Percentiles rank a stretch among this genome's conserved stretches.
phyloP scores from a whole-genome alignment of 805 yeast genomes.

The Zygoascus tannicola region DNA sequence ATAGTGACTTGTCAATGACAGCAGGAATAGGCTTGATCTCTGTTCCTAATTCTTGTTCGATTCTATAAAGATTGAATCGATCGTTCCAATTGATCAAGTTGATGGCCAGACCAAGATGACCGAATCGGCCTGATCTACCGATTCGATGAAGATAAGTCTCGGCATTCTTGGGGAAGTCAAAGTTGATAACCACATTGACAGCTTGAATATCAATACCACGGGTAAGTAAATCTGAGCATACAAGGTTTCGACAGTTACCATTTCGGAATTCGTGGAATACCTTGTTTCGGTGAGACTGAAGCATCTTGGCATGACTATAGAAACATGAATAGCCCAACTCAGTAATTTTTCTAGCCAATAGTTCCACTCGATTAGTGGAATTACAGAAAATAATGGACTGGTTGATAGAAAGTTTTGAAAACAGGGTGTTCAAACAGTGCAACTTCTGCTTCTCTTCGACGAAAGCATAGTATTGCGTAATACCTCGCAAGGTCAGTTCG shows the following conservation, averaged over 20 bases:
- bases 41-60: constrained; percentile 95
- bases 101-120: constrained; percentile 95
- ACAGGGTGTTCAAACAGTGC: constrained; percentile 90
- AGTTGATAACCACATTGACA: constrained; percentile 94
- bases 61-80: constrained; percentile 83
- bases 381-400: constrained; percentile 96
- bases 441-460: constrained; percentile 94
- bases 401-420: constrained; percentile 88
- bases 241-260: constrained; percentile 94
- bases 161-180: constrained; percentile 96
- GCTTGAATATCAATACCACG: constrained; percentile 99
- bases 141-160: constrained; percentile 97
- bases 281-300: constrained; percentile 92
- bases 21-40: constrained; percentile 96
- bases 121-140: constrained; percentile 98
- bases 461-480: constrained; percentile 96
- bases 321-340: constrained; percentile 95
- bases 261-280: constrained; percentile 98
- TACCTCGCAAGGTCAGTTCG: constrained; percentile 90
- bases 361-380: constrained; percentile 92
- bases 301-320: constrained; percentile 96
- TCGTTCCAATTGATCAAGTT: constrained; percentile 96
- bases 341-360: constrained; percentile 90
- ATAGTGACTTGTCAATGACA: constrained; percentile 78
- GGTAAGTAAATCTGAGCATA: constrained; percentile 90